A percentile compares a stretch with the other conserved stretches of the same genome.
Conservation (phyloP, 805 yeast genomes). For the Phaffomyces antillensis region DNA sequence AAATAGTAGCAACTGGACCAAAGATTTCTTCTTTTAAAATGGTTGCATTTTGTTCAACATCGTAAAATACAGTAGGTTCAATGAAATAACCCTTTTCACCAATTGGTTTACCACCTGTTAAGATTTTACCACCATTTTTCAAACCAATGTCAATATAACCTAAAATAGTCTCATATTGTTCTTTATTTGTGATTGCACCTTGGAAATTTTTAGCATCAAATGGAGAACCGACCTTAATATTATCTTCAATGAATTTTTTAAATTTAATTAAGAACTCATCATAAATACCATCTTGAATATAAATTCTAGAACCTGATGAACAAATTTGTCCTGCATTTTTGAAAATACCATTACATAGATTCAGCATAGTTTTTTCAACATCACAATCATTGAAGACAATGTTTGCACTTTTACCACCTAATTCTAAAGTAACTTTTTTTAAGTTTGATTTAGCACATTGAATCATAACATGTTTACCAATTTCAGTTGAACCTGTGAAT, state of each 20-base stretch:
- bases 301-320: conserved; percentile 75
- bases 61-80: conserved; percentile 67
- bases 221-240: conserved; percentile 64
- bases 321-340: conserved; percentile 80
- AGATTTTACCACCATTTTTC: conserved; percentile 55
- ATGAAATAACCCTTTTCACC: conserved; percentile 65
- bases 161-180: conserved; percentile 63
- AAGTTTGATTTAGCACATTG: conserved; percentile 61
- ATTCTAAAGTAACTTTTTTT: conserved; percentile 74
- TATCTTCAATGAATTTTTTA: conserved; percentile 46
- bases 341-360: conserved; percentile 61
- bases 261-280: conserved; percentile 54
- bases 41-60: conserved; percentile 52
- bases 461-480: conserved; percentile 64
- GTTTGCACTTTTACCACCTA: conserved; percentile 80
- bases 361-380: conserved; percentile 37
- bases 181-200: conserved; percentile 72
- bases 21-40: conserved; percentile 69
- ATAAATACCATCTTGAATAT: conserved; percentile 64
- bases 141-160: conserved; percentile 61
- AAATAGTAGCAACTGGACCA: conserved; percentile 70
- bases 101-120: conserved; percentile 64
- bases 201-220: conserved; percentile 58
- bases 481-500: conserved; percentile 73
- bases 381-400: conserved; percentile 66